A percentile compares a stretch with the other conserved stretches of the same genome.
These are phyloP conservation scores for Starmerella geochares DNA, from an alignment of 805 yeast genomes.

Conservation along the genomic window DNA sequence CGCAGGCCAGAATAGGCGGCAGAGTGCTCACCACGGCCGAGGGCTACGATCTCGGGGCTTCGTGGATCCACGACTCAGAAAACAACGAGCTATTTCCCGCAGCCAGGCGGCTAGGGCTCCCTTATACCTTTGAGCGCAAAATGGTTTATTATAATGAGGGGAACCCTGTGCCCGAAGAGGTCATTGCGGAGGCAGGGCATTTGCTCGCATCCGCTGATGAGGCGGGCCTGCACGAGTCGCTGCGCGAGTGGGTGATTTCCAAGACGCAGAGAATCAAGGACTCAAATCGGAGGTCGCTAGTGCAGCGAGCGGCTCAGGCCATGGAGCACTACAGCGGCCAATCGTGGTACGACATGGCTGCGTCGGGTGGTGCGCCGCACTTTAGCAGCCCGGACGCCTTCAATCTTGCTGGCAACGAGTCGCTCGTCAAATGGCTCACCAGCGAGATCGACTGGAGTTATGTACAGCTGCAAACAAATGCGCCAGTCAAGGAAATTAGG, in stretches of 20 bases:
- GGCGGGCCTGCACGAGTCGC: not conserved
- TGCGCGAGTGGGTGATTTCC: slow-evolving; percentile 4
- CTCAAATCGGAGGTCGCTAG: not conserved
- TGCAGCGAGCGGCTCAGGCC: slow-evolving; percentile 21
- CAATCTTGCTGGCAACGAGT: slow-evolving; percentile 50
- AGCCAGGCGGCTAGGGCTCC: not conserved
- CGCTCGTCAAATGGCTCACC: slow-evolving; percentile 39
- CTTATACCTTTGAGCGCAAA: slow-evolving; percentile 6
- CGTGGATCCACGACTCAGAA: slow-evolving; percentile 81
- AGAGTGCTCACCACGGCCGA: slow-evolving; percentile 40
- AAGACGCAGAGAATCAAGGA: not conserved
- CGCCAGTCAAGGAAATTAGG: slow-evolving; percentile 37
- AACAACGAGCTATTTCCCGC: slow-evolving; percentile 43
- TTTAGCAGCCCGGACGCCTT: slow-evolving; percentile 63
- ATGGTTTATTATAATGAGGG: not conserved
- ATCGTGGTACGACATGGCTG: slow-evolving; percentile 54
- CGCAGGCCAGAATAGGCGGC: slow-evolving; percentile 61
- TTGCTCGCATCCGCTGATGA: not conserved
- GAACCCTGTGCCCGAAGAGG: not conserved
- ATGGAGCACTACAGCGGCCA: slow-evolving; percentile 76
- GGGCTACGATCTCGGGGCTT: slow-evolving; percentile 69
- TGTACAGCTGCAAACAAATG: slow-evolving; percentile 34
- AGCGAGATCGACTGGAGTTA: slow-evolving; percentile 32
- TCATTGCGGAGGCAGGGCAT: slow-evolving; percentile 1
- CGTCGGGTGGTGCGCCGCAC: slow-evolving; percentile 48